Percentiles rank a stretch among this genome's conserved stretches.
These are phyloP conservation scores for Hanseniaspora lindneri DNA, from an alignment of 805 yeast species.

Conservation along the genomic window DNA sequence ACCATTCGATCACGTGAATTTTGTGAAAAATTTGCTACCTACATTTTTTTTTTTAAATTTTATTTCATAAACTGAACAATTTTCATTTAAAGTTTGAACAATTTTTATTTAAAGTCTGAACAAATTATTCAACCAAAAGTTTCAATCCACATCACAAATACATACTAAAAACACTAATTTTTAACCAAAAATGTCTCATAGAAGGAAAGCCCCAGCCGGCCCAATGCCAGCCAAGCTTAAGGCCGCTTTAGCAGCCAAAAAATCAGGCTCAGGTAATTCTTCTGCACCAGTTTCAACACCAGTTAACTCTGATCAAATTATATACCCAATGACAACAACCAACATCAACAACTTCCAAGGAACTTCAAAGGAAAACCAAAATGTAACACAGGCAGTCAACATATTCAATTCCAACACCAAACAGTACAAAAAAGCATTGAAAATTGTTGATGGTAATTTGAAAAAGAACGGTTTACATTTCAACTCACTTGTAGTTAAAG, in stretches of 20 bases:
- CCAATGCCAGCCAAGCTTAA: constrained; percentile 13
- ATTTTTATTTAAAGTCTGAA: too few relatives aligned
- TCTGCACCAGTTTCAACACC: not conserved
- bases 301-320: not conserved
- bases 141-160: too few relatives aligned
- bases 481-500: constrained; percentile 77
- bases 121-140: not conserved
- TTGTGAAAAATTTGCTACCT: too few relatives aligned
- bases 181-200: constrained; percentile 3
- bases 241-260: constrained; percentile 15
- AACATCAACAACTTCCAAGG: constrained; percentile 11
- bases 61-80: too few relatives aligned
- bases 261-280: not conserved
- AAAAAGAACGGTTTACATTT: constrained; percentile 67
- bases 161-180: too few relatives aligned
- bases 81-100: too few relatives aligned
- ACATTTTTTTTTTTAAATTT: too few relatives aligned
- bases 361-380: constrained; percentile 54
- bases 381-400: constrained; percentile 69
- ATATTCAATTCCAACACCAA: constrained; percentile 56
- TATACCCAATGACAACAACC: constrained; percentile 5
- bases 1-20: too few relatives aligned
- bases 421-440: constrained; percentile 77
- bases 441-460: constrained; percentile 58
- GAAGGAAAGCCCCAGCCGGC: constrained; percentile 14